Evolutionary conservation across 768 basidiomycete genomes (phyloP), one percentile per base, ranked within the genome.

Genomic region (Mycena polygramma): DNA sequence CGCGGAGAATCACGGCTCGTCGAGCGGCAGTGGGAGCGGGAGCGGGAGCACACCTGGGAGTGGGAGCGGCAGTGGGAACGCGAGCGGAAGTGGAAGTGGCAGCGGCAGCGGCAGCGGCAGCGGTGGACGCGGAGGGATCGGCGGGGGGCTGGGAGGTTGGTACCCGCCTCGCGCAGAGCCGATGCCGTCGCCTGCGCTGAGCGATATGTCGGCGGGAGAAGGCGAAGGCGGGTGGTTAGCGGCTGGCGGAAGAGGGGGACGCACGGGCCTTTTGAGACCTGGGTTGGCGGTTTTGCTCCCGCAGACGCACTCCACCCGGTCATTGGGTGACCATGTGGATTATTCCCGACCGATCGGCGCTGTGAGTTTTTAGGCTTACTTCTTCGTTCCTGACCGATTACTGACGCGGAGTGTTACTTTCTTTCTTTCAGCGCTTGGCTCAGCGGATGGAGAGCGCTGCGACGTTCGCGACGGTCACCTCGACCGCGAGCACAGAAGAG

Each of bases 301-400:
- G 2, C 48, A 58, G 52, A 22, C 64, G 37, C 68, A 69, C 6
- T 66, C 72, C 54, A 69, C 72, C 54, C 49, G 55, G 39, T 63
- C 65, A n/a, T 41, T 70, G 0, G 63, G 69, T 7, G 72, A 73
- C 49, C 59, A 66, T 48, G 68, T 73, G 46, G 72, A 73, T 53
- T 73, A 69, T 54, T 73, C 68, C 49, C n/a, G 72, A 35, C 68
- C 72, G 30, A 66, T 73, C 59, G 68, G 64, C 26, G 64, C 45
- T 57, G 69, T 70, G 26, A 20, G 64, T 57, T 22, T 49, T 49
- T 61, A 22, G 15, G 41, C 2, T 45, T 60, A 11, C 1, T 54
- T 41, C 37, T 2, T 46, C 15, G 30, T 15, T 49, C 10, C 20
- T 14, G 26, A 39, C 14, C 22, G 1, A n/a, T 15, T 48, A 19